Conservation (phyloP, 768 basidiomycete species). For the Crepidotus variabilis region DNA sequence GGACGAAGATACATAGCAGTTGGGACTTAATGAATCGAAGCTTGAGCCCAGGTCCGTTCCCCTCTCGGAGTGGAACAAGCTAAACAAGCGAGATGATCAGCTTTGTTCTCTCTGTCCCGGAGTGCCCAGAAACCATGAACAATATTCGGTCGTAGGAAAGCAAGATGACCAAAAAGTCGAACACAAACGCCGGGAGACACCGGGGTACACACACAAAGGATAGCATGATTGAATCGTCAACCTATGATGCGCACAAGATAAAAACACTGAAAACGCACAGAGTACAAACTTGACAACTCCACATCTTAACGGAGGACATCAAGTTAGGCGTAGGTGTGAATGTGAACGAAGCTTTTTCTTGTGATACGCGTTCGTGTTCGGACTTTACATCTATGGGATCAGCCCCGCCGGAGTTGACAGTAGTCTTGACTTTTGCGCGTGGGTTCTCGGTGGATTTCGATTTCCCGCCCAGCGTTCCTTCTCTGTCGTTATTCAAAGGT, state of each 20-base stretch:
- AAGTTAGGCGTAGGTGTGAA: neutral
- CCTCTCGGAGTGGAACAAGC: conserved; percentile 56
- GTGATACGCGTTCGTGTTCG: neutral
- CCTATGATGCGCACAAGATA: neutral
- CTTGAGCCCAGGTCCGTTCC: conserved; percentile 21
- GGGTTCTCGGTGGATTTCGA: conserved; percentile 1
- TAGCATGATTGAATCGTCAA: neutral
- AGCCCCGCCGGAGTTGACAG: neutral
- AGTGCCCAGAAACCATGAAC: too few species aligned
- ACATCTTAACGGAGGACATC: conserved; percentile 18
- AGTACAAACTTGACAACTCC: conserved; percentile 62
- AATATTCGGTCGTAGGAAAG: neutral
- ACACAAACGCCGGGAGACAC: too few species aligned
- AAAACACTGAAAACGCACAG: conserved; percentile 42
- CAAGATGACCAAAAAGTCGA: neutral
- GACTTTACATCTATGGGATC: neutral
- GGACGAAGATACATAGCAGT: neutral
- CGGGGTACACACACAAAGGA: neutral
- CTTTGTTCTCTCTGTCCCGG: conserved; percentile 43
- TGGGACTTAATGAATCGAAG: neutral
- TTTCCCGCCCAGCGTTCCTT: conserved; percentile 19
- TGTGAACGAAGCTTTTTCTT: neutral
- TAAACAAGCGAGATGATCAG: conserved; percentile 54
- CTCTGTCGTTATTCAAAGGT: conserved; percentile 20
- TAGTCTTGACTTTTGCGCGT: neutral